Evolutionary conservation across 1,139 yeast species (phyloP).

Genomic region (Scheffersomyces quercinus): DNA sequence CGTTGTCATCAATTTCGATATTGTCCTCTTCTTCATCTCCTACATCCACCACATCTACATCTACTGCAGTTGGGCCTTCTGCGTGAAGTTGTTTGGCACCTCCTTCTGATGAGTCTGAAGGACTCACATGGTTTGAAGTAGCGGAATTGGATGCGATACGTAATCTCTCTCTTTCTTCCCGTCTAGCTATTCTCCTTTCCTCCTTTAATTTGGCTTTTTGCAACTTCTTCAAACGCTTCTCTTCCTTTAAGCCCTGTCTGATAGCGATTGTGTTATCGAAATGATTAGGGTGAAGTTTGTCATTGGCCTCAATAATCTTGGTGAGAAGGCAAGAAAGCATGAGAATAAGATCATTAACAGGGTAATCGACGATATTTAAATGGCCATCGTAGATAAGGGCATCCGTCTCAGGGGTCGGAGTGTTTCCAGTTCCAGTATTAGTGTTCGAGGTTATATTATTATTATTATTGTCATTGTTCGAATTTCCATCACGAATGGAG

Average conservation of each 20-base stretch:
- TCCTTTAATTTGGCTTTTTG: constrained; percentile 14
- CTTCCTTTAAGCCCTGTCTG: constrained; percentile 45
- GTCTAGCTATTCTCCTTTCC: constrained; percentile 14
- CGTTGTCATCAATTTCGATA: constrained; percentile 12
- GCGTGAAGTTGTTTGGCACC: neutral
- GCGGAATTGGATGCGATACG: neutral
- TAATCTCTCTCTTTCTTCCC: constrained; percentile 12
- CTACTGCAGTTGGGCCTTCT: neutral
- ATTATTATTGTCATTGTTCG: neutral
- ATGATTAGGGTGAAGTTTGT: constrained; percentile 73
- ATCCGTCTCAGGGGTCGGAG: constrained; percentile 1
- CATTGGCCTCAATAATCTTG: constrained; percentile 91
- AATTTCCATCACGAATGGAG: constrained; percentile 21
- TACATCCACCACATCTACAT: neutral
- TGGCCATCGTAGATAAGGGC: constrained; percentile 43
- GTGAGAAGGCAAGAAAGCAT: constrained; percentile 86
- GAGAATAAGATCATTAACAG: constrained; percentile 73
- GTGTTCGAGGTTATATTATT: constrained; percentile 2
- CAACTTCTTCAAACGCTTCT: constrained; percentile 28
- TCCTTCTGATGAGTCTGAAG: neutral
- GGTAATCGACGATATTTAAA: constrained; percentile 79
- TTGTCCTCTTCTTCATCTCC: constrained; percentile 15
- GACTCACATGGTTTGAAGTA: neutral
- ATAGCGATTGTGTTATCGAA: constrained; percentile 53
- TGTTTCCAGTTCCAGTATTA: neutral